These are phyloP conservation scores for Coccomyxa sp. DNA, from an alignment of 139 green algal genomes.

Conservation along the genomic window DNA sequence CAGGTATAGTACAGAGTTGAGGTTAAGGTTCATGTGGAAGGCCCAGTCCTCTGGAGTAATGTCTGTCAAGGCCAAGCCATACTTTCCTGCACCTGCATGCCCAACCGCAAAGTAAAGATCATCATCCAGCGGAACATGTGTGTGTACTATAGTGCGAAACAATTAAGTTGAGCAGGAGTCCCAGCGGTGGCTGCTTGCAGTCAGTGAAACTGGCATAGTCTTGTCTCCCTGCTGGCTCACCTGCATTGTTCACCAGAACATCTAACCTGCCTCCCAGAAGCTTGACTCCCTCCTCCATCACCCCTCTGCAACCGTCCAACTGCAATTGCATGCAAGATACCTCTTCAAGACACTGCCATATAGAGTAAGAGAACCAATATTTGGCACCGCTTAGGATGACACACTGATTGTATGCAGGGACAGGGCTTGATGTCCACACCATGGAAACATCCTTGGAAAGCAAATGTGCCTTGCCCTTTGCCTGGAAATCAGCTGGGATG, in stretches of 20 bases:
- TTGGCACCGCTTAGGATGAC: neutral
- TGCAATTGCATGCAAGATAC: neutral
- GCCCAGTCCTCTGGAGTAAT: conserved; percentile 3
- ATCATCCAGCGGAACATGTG: too few relatives aligned
- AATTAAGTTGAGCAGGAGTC: too few relatives aligned
- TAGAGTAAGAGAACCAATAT: too few relatives aligned
- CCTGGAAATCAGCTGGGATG: neutral
- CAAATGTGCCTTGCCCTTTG: neutral
- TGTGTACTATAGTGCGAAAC: too few relatives aligned
- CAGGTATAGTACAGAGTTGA: neutral
- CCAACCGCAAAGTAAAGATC: neutral
- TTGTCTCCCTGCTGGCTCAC: neutral
- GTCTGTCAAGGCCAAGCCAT: neutral
- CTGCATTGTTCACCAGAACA: conserved; percentile 6
- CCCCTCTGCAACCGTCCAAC: neutral
- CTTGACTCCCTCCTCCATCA: neutral
- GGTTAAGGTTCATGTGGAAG: neutral
- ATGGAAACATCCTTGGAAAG: neutral
- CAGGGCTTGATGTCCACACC: neutral
- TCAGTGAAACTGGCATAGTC: too few relatives aligned
- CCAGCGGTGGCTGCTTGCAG: too few relatives aligned
- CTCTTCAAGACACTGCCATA: neutral
- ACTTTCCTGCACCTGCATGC: neutral
- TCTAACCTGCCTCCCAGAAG: neutral
- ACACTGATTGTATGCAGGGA: too few relatives aligned